A percentile compares a stretch with the other conserved stretches of the same genome.
These are phyloP conservation scores for Lycium ferocissimum DNA, from an alignment of 257 asterid species.

Conservation along the genomic window DNA sequence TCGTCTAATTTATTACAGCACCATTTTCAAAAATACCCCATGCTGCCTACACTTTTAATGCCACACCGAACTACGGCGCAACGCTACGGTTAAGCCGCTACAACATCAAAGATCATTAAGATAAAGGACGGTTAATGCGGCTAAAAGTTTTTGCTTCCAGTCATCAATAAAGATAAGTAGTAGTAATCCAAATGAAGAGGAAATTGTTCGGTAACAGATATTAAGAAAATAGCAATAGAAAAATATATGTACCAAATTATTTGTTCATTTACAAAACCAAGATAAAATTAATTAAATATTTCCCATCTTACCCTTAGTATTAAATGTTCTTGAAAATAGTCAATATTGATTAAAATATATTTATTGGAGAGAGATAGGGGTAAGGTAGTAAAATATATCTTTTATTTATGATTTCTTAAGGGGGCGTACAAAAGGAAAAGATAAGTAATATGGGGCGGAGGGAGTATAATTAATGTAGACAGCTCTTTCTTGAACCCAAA, in stretches of 20 bases:
- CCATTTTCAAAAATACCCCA: background rate
- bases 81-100: slow-evolving; percentile 7
- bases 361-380: too few relatives aligned
- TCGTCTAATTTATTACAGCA: background rate
- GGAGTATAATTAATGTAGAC: background rate
- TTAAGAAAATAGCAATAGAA: too few relatives aligned
- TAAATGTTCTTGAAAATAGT: too few relatives aligned
- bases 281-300: too few relatives aligned
- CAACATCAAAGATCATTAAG: slow-evolving; percentile 1
- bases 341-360: too few relatives aligned
- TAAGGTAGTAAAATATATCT: too few relatives aligned
- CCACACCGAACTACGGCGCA: background rate
- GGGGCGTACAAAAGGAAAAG: too few relatives aligned
- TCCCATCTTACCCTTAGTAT: too few relatives aligned
- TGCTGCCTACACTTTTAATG: background rate
- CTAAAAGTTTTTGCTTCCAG: background rate
- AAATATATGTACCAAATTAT: too few relatives aligned
- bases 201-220: background rate
- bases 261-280: too few relatives aligned
- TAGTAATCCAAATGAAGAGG: background rate
- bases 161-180: background rate
- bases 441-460: too few relatives aligned
- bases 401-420: too few relatives aligned
- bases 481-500: background rate
- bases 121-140: background rate